Evolutionary conservation across 306 rosid species (phyloP).

Genomic region (Adenanthera pavonina): DNA sequence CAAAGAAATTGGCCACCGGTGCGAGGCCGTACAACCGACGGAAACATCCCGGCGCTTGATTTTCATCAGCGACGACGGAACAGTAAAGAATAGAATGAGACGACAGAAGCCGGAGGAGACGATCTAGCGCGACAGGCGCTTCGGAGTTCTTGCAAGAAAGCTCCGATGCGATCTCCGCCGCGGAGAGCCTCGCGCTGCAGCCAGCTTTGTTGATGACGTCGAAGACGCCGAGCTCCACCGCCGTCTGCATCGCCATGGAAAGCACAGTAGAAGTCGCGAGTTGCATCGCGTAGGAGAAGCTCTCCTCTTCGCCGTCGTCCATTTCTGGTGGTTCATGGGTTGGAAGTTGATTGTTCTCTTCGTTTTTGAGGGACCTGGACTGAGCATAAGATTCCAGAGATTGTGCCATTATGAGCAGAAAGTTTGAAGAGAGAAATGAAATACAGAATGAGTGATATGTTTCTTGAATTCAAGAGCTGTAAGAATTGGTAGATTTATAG

Average conservation of each 20-base stretch:
- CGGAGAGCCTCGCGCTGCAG: constrained; percentile 19
- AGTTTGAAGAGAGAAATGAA: neutral
- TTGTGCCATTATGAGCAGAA: neutral
- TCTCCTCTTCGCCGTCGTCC: constrained; percentile 33
- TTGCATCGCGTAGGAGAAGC: constrained; percentile 44
- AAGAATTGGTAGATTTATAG: neutral
- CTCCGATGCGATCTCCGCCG: neutral
- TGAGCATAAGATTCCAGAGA: neutral
- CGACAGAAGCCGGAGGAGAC: constrained; percentile 50
- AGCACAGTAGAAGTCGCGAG: constrained; percentile 31
- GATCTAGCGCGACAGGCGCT: constrained; percentile 47
- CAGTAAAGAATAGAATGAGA: constrained; percentile 48
- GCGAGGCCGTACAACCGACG: constrained; percentile 41
- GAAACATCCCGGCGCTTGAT: neutral
- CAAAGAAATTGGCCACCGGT: constrained; percentile 39
- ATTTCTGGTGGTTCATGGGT: neutral
- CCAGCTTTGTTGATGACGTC: constrained; percentile 49
- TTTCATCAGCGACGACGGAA: constrained; percentile 1
- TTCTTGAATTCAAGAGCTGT: neutral
- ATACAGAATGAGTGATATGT: neutral
- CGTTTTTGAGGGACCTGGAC: neutral
- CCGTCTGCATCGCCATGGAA: constrained; percentile 48
- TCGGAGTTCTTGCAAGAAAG: constrained; percentile 48
- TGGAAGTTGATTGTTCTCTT: neutral
- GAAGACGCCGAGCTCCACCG: constrained; percentile 49